Evolutionary conservation across 2,329 filamentous ascomycete genomes (phyloP), one percentile per base, ranked within the genome.

Genomic region (Aspergillus tubingensis): DNA sequence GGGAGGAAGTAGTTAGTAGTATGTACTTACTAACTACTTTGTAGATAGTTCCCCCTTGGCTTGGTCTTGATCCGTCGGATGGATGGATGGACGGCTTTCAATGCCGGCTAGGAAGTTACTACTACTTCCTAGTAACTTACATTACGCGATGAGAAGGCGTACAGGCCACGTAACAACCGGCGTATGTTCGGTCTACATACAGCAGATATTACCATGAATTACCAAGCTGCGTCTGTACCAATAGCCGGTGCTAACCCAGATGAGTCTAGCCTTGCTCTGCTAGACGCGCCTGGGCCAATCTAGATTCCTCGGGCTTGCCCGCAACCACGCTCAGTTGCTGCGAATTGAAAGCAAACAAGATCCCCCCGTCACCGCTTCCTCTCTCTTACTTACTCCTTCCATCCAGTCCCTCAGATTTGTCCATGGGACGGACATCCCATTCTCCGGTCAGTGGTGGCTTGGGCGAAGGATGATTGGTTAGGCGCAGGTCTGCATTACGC

Each of bases 241-340:
- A 44, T 44, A 44, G n/a, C 19, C 10, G 19, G 41, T 13, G 41
- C 41, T 44, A 44, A 44, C 17, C 19, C 41, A 21, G 10, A 7
- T 21, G 19, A 44, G 15, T 49, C 23, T 50, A 13, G 41, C 11
- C 36, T n/a, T 44, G 10, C 32, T 17, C 25, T 44, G 53, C 39
- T 17, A 55, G 53, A 47, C 53, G 32, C 53, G 39, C 39, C 53
- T 55, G 53, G 53, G 53, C 53, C 53, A 55, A 55, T 55, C 53
- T 44, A 55, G 53, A 55, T 55, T 36, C 53, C 30, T 55, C 53
- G 53, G 53, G 39, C 44, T 55, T 55, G 39, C 11, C 53, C 53
- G 53, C 39, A 21, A 27, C 27, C 27, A 30, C 27, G 27, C 27
- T 11, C 27, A 30, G 27, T 27, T 8, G 25, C 25, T 27, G 25